Percentiles rank a stretch among this genome's conserved stretches.
Evolutionary conservation across 1,284 basidiomycete species (phyloP).

Genomic region (Kalmanozyma brasiliensis): DNA sequence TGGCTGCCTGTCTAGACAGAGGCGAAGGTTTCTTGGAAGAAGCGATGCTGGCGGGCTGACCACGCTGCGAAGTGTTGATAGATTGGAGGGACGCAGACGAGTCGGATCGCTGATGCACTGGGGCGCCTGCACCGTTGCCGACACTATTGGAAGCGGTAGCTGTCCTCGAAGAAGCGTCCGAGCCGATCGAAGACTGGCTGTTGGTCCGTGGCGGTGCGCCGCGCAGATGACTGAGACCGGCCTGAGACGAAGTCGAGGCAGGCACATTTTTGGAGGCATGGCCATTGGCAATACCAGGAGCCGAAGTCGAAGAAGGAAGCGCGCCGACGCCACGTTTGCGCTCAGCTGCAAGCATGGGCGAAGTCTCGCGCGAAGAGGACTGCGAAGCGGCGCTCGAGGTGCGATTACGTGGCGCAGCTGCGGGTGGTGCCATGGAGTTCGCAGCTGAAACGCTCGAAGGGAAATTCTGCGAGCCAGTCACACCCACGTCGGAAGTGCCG

Average conservation of each 20-base stretch:
- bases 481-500: slow-evolving; percentile 44
- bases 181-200: slow-evolving; percentile 41
- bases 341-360: slow-evolving; percentile 44
- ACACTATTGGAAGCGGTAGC: slow-evolving; percentile 13
- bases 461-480: slow-evolving; percentile 24
- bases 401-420: slow-evolving; percentile 35
- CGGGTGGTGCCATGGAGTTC: slow-evolving; percentile 1
- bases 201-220: slow-evolving; percentile 41
- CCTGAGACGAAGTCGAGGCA: slow-evolving; percentile 28
- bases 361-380: slow-evolving; percentile 39
- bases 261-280: slow-evolving; percentile 13
- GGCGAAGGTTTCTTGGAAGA: slow-evolving; percentile 59
- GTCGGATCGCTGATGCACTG: slow-evolving; percentile 30
- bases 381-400: slow-evolving; percentile 49
- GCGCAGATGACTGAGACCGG: slow-evolving; percentile 42
- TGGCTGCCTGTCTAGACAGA: slow-evolving; percentile 47
- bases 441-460: slow-evolving; percentile 18
- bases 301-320: slow-evolving; percentile 22
- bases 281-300: slow-evolving; percentile 14
- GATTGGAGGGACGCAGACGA: slow-evolving; percentile 38
- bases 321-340: slow-evolving; percentile 30
- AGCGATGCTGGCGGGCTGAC: slow-evolving; percentile 16
- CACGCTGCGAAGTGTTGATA: slow-evolving; percentile 27
- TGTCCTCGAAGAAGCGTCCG: slow-evolving; percentile 28
- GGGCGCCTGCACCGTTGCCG: neutral